These are phyloP conservation scores for Magnusiomyces suaveolens DNA, from an alignment of 1,139 yeast genomes.

Conservation along the genomic window DNA sequence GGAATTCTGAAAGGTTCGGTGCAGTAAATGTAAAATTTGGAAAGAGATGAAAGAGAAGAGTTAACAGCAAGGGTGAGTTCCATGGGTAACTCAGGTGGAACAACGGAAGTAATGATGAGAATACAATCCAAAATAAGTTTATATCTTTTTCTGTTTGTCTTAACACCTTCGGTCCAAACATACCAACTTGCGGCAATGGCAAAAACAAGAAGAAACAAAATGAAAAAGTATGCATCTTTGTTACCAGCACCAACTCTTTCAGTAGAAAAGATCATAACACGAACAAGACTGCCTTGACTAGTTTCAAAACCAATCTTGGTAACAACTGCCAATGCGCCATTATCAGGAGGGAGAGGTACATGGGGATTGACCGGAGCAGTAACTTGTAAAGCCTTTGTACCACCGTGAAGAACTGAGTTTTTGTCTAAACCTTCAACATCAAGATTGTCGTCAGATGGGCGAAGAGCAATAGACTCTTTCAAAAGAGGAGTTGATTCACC, in stretches of 20 bases:
- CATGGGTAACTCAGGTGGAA: conserved; percentile 99
- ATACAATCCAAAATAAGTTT: conserved; percentile 92
- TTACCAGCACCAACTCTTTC: conserved; percentile 96
- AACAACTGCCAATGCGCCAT: conserved; percentile 86
- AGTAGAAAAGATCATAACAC: conserved; percentile 95
- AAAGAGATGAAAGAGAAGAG: conserved; percentile 75
- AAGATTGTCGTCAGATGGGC: conserved; percentile 61
- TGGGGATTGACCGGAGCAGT: conserved; percentile 51
- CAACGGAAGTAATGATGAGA: conserved; percentile 91
- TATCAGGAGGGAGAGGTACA: conserved; percentile 57
- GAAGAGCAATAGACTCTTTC: conserved; percentile 79
- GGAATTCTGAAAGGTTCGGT: conserved; percentile 99
- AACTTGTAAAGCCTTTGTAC: conserved; percentile 92
- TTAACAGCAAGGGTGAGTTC: conserved; percentile 98
- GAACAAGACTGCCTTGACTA: conserved; percentile 91
- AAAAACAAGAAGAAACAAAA: conserved; percentile 75
- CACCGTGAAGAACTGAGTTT: conserved; percentile 86
- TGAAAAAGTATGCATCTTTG: conserved; percentile 86
- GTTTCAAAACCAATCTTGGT: conserved; percentile 95
- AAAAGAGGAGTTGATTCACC: conserved; percentile 97
- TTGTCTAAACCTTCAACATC: conserved; percentile 80
- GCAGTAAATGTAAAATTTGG: conserved; percentile 84
- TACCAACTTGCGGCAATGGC: conserved; percentile 97
- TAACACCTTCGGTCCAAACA: conserved; percentile 97
- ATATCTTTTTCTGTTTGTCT: conserved; percentile 89